Base-by-base conservation (phyloP, 768 basidiomycete species). In the Xanthoconium stramineum region DNA sequence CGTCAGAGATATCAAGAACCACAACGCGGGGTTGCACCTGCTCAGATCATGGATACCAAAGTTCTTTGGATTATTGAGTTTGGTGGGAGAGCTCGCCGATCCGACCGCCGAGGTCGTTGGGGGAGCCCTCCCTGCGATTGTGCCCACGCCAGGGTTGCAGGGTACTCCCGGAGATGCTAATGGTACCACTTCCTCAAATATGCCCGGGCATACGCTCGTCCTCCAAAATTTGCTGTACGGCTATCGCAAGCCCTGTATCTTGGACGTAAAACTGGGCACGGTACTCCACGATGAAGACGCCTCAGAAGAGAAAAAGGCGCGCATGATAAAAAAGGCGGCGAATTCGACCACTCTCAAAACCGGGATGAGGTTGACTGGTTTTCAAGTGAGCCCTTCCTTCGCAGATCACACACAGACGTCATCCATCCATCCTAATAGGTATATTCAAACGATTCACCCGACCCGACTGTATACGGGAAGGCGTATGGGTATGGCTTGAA, bases 261-360 rank as follows among this genome's bases (percentile, higher is more conserved):
- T 98, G 30, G 96, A 99, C 69, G 79, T 94, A 68, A 99, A 98
- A 71, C 87, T 98, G 15, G 97, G 97, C 1, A 95, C 89, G 0
- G 77, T 88, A 1, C 79, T 98, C n/a, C 91, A 90, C 59, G 93
- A 91, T 49, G 81, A 86, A 20, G 66, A 68, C 12, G 80, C 88
- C 6, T 69, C 80, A 0, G 77, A 81, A 3, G 91, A 89, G 55
- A 99, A 99, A 74, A 78, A 81, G 56, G 79, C 74, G 39, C 83
- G 90, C 28, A 94, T 95, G 94, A 75, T 80, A 53, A 78, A 82
- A 63, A 77, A 79, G 2, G 93, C 93, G 1, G 76, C 73, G 30
- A 72, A 79, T 11, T 86, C 91, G 0, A 98, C 96, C 2, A 88
- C 83, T 11, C 67, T 78, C 3, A 81, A 85, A 69, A 88, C 86